Evolutionary conservation across 805 yeast species (phyloP).

Genomic region (Saccharomycopsis javanensis): DNA sequence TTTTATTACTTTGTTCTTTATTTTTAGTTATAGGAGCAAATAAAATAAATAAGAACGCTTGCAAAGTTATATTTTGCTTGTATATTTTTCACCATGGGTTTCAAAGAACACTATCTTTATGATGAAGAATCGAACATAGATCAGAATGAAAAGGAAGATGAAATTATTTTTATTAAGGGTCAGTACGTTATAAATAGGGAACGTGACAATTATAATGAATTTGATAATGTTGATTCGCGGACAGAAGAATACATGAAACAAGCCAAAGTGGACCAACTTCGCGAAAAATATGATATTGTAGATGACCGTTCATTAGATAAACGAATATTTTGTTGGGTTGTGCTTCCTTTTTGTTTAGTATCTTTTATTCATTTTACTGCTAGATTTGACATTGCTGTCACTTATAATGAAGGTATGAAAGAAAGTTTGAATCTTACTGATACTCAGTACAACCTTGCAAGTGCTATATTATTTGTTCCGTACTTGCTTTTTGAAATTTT

Average conservation of each 20-base stretch:
- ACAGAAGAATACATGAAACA: constrained; percentile 3
- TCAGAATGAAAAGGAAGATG: constrained; percentile 12
- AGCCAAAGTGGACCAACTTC: constrained; percentile 6
- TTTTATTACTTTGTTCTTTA: background rate
- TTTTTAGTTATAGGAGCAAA: no score
- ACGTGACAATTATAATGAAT: constrained; percentile 9
- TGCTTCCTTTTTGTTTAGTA: constrained; percentile 18
- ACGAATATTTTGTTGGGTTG: constrained; percentile 11
- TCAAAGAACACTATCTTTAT: background rate
- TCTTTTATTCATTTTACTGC: constrained; percentile 18
- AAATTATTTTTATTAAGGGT: constrained; percentile 17
- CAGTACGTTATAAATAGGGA: constrained; percentile 14
- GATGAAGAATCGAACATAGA: background rate
- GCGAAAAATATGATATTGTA: constrained; percentile 9
- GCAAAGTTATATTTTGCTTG: no score
- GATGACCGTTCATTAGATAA: constrained; percentile 3
- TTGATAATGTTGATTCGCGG: constrained; percentile 8
- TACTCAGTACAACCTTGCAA: constrained; percentile 14
- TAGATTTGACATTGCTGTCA: constrained; percentile 17
- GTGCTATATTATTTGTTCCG: constrained; percentile 15
- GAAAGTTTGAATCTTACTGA: constrained; percentile 8
- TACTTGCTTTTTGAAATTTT: constrained; percentile 17
- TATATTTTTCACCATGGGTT: background rate
- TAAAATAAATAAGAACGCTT: no score
- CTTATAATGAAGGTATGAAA: constrained; percentile 12